phyloP scores from a whole-genome alignment of 129 eudicot species.

The Ambrosia artemisiifolia region DNA sequence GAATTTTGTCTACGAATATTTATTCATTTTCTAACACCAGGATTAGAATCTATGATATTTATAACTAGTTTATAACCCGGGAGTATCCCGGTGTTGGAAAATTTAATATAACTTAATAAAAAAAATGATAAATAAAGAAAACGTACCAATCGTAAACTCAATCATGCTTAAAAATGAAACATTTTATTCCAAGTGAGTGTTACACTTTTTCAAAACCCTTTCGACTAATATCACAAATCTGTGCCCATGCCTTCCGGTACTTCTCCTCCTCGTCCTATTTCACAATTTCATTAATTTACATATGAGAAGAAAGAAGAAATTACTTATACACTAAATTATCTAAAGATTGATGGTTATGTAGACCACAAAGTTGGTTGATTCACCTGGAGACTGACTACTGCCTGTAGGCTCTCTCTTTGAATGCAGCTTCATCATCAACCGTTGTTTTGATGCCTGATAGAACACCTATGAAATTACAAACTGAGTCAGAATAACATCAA shows the following conservation, averaged over 20 bases:
- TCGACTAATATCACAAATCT: constrained; percentile 86
- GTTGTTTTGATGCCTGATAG: constrained; percentile 82
- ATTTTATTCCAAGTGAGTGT: constrained; percentile 76
- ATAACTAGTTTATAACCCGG: too few relatives aligned
- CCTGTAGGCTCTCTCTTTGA: constrained; percentile 92
- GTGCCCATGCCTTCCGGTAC: constrained; percentile 78
- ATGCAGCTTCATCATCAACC: constrained; percentile 79
- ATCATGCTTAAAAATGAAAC: constrained; percentile 39
- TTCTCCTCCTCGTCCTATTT: constrained; percentile 70
- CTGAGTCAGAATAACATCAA: constrained; percentile 5
- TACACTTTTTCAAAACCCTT: constrained; percentile 62
- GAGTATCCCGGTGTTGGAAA: too few relatives aligned
- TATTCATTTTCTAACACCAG: too few relatives aligned
- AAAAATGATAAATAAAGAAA: too few relatives aligned
- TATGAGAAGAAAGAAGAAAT: background rate
- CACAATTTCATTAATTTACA: background rate
- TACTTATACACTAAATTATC: background rate
- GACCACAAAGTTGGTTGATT: constrained; percentile 17
- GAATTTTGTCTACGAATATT: too few relatives aligned
- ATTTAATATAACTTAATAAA: too few relatives aligned
- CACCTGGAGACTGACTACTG: constrained; percentile 98
- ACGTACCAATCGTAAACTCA: too few relatives aligned
- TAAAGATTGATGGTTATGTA: background rate
- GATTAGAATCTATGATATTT: too few relatives aligned
- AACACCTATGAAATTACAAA: constrained; percentile 51